Base-by-base conservation (phyloP, 768 basidiomycete species). In the Pleurotus salmoneostramineus region DNA sequence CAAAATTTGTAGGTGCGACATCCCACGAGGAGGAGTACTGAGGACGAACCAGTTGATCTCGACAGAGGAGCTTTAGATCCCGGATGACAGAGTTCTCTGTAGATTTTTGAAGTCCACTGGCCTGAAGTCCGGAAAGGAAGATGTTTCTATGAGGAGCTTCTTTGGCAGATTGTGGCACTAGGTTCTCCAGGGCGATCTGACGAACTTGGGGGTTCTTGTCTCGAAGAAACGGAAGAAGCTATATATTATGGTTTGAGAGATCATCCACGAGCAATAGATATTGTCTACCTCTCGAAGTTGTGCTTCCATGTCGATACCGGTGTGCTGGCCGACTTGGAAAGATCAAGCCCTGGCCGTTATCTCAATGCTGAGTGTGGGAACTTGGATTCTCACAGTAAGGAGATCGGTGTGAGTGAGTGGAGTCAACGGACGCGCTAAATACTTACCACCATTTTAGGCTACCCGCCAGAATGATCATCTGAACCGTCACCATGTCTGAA, bases 141-240 rank as follows among this genome's bases (percentile, higher is more conserved):
- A 95, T 86, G 62, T 76, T 72, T 58, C 94, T 79, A 69, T 91
- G 71, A 0, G 88, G 82, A 6, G 91, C 81, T 50, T 82, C 85
- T 58, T 83, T 80, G 8, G 85, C 78, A 15, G 93, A 95, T 60
- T 94, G 89, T 0, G 87, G 82, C 5, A 97, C 71, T 12, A 98
- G 80, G 73, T 93, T 91, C 44, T 85, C 81, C 5, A 98, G 78
- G 3, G 96, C 93, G 58, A 97, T 80, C 65, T 89, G 88, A 46
- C 96, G 83, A 15, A 90, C 95, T 66, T 93, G 86, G 0, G 91
- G 92, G 64, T 95, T 96, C 59, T 79, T 81, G 62, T 95, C 93
- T 63, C 87, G 83, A 52, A 98, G 72, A 68, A 98, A 98, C 2
- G 83, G 85, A 10, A 94, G 71, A 21, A 98, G 83, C 86, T 97